Percentiles rank a stretch among this genome's conserved stretches.
phyloP scores from a whole-genome alignment of 2,329 filamentous ascomycete genomes.

The Parascedosporium putredinis region DNA sequence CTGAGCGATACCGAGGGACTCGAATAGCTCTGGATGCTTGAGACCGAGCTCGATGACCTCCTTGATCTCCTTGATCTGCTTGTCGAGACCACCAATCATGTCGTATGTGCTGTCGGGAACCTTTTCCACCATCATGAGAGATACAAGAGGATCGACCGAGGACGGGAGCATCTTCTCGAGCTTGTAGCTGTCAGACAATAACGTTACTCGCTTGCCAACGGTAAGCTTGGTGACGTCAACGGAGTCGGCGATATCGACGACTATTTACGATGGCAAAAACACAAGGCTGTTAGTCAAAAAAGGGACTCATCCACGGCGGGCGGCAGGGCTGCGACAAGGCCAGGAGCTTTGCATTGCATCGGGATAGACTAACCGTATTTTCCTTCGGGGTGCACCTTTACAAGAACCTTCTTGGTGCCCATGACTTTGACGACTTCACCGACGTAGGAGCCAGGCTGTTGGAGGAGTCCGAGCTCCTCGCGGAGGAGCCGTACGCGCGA shows the following conservation, averaged over 20 bases:
- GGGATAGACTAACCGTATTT: slow-evolving; percentile 98
- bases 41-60: slow-evolving; percentile 98
- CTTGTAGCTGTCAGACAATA: slow-evolving; percentile 96
- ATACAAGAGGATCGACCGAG: slow-evolving; percentile 95
- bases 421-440: slow-evolving; percentile 99
- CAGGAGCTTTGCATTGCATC: too few relatives aligned
- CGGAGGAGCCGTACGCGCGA: slow-evolving; percentile 87
- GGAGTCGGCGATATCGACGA: slow-evolving; percentile 88
- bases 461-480: slow-evolving; percentile 89
- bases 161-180: slow-evolving; percentile 97
- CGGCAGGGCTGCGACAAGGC: too few relatives aligned
- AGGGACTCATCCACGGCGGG: not conserved
- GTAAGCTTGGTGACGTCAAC: slow-evolving; percentile 95
- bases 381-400: slow-evolving; percentile 97
- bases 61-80: slow-evolving; percentile 99
- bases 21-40: slow-evolving; percentile 97
- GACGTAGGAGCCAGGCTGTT: slow-evolving; percentile 96
- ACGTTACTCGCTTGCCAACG: slow-evolving; percentile 90
- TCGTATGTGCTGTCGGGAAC: slow-evolving; percentile 99
- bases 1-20: slow-evolving; percentile 96
- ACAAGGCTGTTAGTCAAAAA: slow-evolving; percentile 12
- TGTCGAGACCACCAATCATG: slow-evolving; percentile 98
- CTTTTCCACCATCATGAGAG: slow-evolving; percentile 99
- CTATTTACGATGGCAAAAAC: slow-evolving; percentile 32
- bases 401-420: slow-evolving; percentile 97